A percentile compares a stretch with the other conserved stretches of the same genome.
These are phyloP conservation scores for Cryptosporidium andersoni DNA, from an alignment of 169 alveolate genomes.

Conservation along the genomic window DNA sequence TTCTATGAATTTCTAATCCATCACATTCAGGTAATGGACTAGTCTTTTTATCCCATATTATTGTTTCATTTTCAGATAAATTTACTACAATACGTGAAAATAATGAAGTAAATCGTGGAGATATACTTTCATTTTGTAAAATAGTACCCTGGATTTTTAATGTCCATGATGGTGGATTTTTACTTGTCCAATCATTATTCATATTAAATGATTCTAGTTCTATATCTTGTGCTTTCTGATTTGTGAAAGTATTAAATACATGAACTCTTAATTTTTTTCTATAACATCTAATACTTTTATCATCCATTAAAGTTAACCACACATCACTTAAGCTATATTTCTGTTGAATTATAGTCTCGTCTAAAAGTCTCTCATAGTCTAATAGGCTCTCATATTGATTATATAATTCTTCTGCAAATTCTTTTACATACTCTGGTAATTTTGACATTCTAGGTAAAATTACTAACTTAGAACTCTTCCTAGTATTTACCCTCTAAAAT, in stretches of 20 bases:
- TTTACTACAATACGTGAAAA: conserved; percentile 65
- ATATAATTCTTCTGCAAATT: conserved; percentile 35
- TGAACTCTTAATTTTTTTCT: conserved; percentile 71
- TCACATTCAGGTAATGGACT: conserved; percentile 75
- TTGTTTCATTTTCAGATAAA: conserved; percentile 71
- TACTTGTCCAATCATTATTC: conserved; percentile 67
- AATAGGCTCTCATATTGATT: conserved; percentile 43
- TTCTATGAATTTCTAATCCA: conserved; percentile 73
- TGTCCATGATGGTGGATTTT: conserved; percentile 72
- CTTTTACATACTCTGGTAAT: conserved; percentile 54
- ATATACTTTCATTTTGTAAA: conserved; percentile 54
- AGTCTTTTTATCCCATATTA: conserved; percentile 69
- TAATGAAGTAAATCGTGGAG: conserved; percentile 71
- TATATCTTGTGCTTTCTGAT: conserved; percentile 60
- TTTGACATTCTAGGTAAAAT: conserved; percentile 12
- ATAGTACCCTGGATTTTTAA: conserved; percentile 72
- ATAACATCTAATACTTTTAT: conserved; percentile 65
- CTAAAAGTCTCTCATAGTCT: conserved; percentile 57
- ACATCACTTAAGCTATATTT: conserved; percentile 67
- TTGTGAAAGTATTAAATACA: conserved; percentile 72
- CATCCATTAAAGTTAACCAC: conserved; percentile 66
- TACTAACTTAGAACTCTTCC: too few species aligned
- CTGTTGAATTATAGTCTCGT: conserved; percentile 61
- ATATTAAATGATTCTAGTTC: conserved; percentile 55
- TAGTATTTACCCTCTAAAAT: too few species aligned